phyloP scores from a whole-genome alignment of 1,284 basidiomycete species.

The Melampsora larici-populina region DNA sequence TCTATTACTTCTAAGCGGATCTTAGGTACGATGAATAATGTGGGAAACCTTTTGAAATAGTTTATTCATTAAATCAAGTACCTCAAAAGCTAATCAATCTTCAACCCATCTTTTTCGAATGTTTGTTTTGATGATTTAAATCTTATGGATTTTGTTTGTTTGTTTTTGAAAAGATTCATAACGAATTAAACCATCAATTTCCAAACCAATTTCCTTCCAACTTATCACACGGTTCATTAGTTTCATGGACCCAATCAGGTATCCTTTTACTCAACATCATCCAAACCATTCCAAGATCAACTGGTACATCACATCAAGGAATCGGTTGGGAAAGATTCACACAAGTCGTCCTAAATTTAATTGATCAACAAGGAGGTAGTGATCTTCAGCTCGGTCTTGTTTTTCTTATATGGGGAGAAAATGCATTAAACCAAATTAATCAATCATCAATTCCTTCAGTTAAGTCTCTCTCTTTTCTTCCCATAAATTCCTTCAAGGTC shows the following conservation, averaged over 20 bases:
- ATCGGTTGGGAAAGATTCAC: constrained; percentile 33
- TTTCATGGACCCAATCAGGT: constrained; percentile 27
- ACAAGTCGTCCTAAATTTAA: constrained; percentile 1
- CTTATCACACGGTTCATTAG: constrained; percentile 21
- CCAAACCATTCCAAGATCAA: constrained; percentile 8
- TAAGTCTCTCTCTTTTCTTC: neutral
- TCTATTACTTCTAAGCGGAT: neutral
- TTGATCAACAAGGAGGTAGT: constrained; percentile 18
- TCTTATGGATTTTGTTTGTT: no score
- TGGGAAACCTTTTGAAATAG: no score
- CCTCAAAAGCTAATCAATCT: no score
- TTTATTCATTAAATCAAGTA: no score
- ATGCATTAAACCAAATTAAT: constrained; percentile 5
- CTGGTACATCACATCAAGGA: neutral
- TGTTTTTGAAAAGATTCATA: constrained; percentile 26
- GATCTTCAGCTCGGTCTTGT: constrained; percentile 23
- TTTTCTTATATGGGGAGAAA: constrained; percentile 29
- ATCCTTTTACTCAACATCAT: constrained; percentile 17
- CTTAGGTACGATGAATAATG: constrained; percentile 21
- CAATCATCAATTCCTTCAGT: neutral
- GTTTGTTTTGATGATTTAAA: no score
- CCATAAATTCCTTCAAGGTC: neutral
- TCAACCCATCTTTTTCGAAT: no score
- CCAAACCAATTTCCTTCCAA: neutral
- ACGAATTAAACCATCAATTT: constrained; percentile 25